Base-by-base conservation (phyloP, 768 basidiomycete genomes). In the Termitomyces sp. region DNA sequence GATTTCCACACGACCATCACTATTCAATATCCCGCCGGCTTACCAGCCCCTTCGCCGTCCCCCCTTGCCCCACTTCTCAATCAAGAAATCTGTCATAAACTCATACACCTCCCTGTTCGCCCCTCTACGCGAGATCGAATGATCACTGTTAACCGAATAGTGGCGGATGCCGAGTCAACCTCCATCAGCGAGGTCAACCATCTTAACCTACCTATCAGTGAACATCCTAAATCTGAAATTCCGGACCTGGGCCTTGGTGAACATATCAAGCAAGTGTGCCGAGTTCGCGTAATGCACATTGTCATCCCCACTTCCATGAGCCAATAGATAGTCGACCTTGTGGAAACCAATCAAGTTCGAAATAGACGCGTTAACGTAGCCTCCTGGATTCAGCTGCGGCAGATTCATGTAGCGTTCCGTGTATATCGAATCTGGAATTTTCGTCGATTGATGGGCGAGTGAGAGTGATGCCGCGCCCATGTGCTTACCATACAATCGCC, bases 381-480 rank as follows among this genome's bases (percentile, higher is more conserved):
- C 97, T 0, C 75, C 84, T 0, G 81, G 81, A 68, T 98, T 98
- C 10, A 81, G 72, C 15, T 76, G 68, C 0, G 94, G 94, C 26
- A 90, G 78, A 62, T 85, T 84, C 94, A 98, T 94, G 77, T 98
- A 98, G 17, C 97, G 86, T 64, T 99, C 97, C 1, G 97, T 99
- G 70, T 98, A 98, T 61, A 98, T 88, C 0, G 94, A 89, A 73
- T 98, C 94, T 90, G 62, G 59, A 58, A 43, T 21, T 15, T 47
- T 42, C 17, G 31, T 51, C 52, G 53, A 44, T 21, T 60, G 55
- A 63, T 55, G 53, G 38, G 23, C 45, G n/a, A 4, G 23, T 21
- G 46, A 33, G 40, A 14, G 31, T 9, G 31, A 53, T 53, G 17
- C 19, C 19, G 47, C 9, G 31, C 31, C 40, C 52, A 57, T 56